A percentile compares a stretch with the other conserved stretches of the same genome.
These are phyloP conservation scores for Fusarium brevicatenulatum DNA, from an alignment of 2,329 filamentous ascomycete species.

Conservation along the genomic window DNA sequence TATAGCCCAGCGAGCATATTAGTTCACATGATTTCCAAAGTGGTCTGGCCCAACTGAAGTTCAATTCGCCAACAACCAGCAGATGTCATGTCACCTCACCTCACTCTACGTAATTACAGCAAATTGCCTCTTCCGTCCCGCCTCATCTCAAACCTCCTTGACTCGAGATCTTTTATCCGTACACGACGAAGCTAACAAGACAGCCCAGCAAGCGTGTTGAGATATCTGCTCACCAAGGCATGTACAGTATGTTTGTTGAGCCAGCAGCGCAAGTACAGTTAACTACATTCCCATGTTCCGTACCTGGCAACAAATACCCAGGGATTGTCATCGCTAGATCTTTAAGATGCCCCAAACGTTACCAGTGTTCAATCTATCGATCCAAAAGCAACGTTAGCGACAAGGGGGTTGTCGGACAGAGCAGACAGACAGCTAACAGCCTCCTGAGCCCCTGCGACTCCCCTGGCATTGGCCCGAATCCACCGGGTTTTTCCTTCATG, in stretches of 20 bases:
- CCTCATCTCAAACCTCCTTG: slow-evolving; percentile 24
- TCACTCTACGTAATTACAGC: slow-evolving; percentile 15
- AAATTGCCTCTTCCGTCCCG: slow-evolving; percentile 24
- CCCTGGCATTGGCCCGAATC: slow-evolving; percentile 34
- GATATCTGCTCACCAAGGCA: slow-evolving; percentile 1
- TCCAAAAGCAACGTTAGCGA: slow-evolving; percentile 37
- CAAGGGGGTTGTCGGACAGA: slow-evolving; percentile 32
- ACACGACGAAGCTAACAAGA: not conserved
- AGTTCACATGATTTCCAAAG: slow-evolving; percentile 30
- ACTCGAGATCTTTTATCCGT: not conserved
- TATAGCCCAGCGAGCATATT: slow-evolving; percentile 3
- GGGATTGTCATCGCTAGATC: slow-evolving; percentile 26
- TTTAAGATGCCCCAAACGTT: slow-evolving; percentile 18
- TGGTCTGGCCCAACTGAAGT: slow-evolving; percentile 26
- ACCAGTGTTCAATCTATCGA: slow-evolving; percentile 35
- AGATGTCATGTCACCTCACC: slow-evolving; percentile 37
- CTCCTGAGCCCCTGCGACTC: not conserved
- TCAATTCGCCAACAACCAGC: slow-evolving; percentile 26
- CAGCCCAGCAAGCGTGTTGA: not conserved
- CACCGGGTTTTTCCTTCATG: slow-evolving; percentile 26
- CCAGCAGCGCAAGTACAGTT: not conserved
- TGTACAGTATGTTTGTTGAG: not conserved
- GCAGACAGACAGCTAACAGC: slow-evolving; percentile 8
- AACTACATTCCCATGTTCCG: not conserved
- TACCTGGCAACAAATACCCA: slow-evolving; percentile 16